phyloP scores from a whole-genome alignment of 495 filamentous ascomycete species.

The Penicillium alfredii region DNA sequence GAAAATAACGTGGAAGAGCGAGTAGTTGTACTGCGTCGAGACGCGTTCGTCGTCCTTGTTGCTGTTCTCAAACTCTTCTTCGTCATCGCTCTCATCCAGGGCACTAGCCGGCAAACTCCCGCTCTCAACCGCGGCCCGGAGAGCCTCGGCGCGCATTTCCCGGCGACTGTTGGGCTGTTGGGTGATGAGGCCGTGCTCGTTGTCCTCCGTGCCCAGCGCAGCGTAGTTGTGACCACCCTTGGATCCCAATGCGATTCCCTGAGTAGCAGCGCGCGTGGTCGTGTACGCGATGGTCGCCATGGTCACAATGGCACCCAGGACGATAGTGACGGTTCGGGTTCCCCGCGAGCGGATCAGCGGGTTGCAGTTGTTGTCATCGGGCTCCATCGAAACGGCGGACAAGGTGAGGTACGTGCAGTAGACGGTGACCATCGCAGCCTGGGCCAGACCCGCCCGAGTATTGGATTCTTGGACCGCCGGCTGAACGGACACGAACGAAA shows the following conservation, averaged over 20 bases:
- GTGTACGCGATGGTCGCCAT: constrained; percentile 98
- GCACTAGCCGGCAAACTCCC: constrained; percentile 89
- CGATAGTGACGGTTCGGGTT: constrained; percentile 81
- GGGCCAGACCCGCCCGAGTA: constrained; percentile 85
- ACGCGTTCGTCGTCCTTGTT: constrained; percentile 77
- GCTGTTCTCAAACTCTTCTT: constrained; percentile 49
- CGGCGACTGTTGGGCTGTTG: constrained; percentile 74
- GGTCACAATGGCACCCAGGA: constrained; percentile 89
- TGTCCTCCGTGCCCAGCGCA: constrained; percentile 60
- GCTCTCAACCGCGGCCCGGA: constrained; percentile 85
- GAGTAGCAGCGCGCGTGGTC: constrained; percentile 91
- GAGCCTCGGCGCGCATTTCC: constrained; percentile 87
- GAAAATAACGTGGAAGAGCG: constrained; percentile 97
- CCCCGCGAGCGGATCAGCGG: constrained; percentile 82
- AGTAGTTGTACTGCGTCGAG: constrained; percentile 92
- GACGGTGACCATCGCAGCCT: constrained; percentile 93
- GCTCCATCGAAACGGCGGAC: constrained; percentile 98
- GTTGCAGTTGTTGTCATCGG: constrained; percentile 92
- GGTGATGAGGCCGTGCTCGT: constrained; percentile 81
- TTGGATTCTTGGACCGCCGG: constrained; percentile 89
- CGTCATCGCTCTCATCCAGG: constrained; percentile 71
- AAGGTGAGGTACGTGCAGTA: constrained; percentile 99
- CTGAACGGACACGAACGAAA: constrained; percentile 82
- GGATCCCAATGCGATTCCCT: constrained; percentile 75
- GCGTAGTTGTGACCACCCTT: constrained; percentile 55